phyloP scores from a whole-genome alignment of 1,139 yeast species.

The Yamadazyma dendronema region DNA sequence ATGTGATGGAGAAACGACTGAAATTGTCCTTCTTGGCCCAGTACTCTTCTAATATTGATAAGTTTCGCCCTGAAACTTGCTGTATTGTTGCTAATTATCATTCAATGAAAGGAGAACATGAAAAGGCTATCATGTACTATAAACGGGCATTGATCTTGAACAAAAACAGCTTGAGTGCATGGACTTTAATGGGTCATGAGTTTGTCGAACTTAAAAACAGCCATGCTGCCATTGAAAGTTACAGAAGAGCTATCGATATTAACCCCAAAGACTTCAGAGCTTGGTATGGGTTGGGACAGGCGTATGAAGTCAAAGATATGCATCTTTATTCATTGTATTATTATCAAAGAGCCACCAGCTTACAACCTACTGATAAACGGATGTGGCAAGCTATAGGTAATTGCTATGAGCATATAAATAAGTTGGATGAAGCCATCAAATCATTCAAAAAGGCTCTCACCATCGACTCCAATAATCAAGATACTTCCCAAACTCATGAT shows the following conservation, averaged over 20 bases:
- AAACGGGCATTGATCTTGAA: constrained; percentile 84
- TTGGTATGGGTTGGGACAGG: constrained; percentile 98
- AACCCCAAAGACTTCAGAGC: constrained; percentile 91
- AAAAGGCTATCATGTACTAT: constrained; percentile 89
- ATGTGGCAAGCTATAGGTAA: constrained; percentile 97
- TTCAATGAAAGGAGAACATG: constrained; percentile 89
- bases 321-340: constrained; percentile 88
- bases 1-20: constrained; percentile 87
- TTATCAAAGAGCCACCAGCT: constrained; percentile 85
- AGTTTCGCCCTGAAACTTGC: constrained; percentile 91
- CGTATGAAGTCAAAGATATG: constrained; percentile 96
- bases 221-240: constrained; percentile 96
- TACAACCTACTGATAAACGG: constrained; percentile 86
- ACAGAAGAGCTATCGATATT: constrained; percentile 88
- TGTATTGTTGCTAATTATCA: constrained; percentile 93
- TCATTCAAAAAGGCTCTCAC: constrained; percentile 56
- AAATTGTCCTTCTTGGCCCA: constrained; percentile 88
- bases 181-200: constrained; percentile 99
- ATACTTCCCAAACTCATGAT: constrained; percentile 24
- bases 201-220: constrained; percentile 94
- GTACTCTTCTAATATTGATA: constrained; percentile 77
- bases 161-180: constrained; percentile 81
- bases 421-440: constrained; percentile 62
- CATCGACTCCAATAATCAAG: constrained; percentile 36
- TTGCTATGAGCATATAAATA: constrained; percentile 80